These are phyloP conservation scores for Kodamaea restingae DNA, from an alignment of 805 yeast species.

Conservation along the genomic window DNA sequence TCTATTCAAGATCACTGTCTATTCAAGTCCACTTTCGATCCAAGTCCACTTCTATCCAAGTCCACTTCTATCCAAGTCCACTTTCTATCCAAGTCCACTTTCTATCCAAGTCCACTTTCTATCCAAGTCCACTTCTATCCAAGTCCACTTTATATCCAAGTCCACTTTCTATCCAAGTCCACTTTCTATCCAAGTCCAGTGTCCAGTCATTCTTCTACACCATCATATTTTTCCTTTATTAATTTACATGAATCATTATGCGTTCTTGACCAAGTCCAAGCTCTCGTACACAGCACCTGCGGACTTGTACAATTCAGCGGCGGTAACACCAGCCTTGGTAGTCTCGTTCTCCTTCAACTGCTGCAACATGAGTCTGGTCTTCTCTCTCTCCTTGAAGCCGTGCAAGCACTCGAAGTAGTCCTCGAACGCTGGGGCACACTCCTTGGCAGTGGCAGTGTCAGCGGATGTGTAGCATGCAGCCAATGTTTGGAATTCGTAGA, in stretches of 20 bases:
- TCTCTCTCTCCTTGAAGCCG: constrained; percentile 45
- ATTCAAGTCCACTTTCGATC: no score
- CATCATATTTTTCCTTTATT: neutral
- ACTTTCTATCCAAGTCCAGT: no score
- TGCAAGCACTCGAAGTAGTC: constrained; percentile 47
- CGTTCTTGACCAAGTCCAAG: constrained; percentile 34
- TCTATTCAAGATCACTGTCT: no score
- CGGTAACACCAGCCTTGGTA: constrained; percentile 38
- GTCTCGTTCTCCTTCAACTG: constrained; percentile 43
- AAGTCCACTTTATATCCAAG: no score
- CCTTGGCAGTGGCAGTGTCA: constrained; percentile 38
- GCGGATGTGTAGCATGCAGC: constrained; percentile 44
- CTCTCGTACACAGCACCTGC: constrained; percentile 41
- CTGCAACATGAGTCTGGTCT: constrained; percentile 41
- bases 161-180: no score
- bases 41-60: no score
- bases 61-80: no score
- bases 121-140: no score
- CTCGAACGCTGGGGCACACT: constrained; percentile 41
- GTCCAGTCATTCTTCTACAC: neutral
- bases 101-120: no score
- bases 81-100: no score
- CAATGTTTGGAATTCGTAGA: constrained; percentile 44
- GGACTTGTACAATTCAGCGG: constrained; percentile 40
- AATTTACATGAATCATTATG: neutral